phyloP scores from a whole-genome alignment of 169 alveolate species.

The Babesia bigemina region DNA sequence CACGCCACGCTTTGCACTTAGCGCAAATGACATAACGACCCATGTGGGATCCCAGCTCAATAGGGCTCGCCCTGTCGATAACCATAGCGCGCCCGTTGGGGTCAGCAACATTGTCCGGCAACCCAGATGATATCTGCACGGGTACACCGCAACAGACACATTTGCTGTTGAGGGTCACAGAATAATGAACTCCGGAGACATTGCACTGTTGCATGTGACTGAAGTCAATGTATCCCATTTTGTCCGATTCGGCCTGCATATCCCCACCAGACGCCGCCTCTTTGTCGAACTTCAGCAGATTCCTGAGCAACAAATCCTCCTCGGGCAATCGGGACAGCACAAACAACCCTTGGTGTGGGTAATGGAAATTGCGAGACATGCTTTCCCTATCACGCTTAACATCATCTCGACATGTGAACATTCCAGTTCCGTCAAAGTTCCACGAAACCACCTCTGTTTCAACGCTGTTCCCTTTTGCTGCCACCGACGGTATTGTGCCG shows the following conservation, averaged over 20 bases:
- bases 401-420: conserved; percentile 27
- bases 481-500: neutral
- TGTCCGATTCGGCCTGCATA: neutral
- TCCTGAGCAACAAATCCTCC: neutral
- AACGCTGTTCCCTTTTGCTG: neutral
- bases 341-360: conserved; percentile 16
- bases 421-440: conserved; percentile 50
- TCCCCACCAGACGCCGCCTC: neutral
- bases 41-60: neutral
- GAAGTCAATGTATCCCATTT: neutral
- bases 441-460: neutral
- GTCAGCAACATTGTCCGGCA: neutral
- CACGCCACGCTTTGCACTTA: neutral
- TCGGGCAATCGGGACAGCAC: neutral
- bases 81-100: neutral
- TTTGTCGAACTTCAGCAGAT: neutral
- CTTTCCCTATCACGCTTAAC: neutral
- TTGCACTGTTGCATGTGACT: neutral
- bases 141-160: conserved; percentile 13
- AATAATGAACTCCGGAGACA: neutral
- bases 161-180: neutral
- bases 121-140: neutral
- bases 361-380: neutral
- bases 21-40: neutral
- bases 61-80: conserved; percentile 5